Evolutionary conservation across 2,329 filamentous ascomycete species (phyloP).

Genomic region (Mycogone perniciosa): DNA sequence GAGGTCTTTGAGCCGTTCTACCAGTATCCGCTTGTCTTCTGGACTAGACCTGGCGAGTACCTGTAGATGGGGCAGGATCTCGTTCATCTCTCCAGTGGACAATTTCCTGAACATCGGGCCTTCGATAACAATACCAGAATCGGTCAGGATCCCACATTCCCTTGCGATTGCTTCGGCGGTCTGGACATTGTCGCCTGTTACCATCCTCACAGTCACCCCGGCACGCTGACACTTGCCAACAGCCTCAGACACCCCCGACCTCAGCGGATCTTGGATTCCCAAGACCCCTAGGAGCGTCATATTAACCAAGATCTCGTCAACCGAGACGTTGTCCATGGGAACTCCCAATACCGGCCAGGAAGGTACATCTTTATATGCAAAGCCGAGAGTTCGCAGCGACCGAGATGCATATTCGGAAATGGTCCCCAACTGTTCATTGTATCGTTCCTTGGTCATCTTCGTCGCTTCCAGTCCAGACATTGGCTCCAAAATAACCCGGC

Average conservation of each 20-base stretch:
- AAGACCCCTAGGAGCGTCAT: conserved; percentile 68
- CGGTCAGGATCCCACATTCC: conserved; percentile 54
- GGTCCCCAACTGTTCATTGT: no score
- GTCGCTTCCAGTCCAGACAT: no score
- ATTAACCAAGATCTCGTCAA: no score
- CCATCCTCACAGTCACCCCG: conserved; percentile 57
- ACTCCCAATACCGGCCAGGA: conserved; percentile 54
- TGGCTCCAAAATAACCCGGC: no score
- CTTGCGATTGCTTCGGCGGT: conserved; percentile 60
- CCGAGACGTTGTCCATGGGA: conserved; percentile 33
- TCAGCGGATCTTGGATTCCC: conserved; percentile 59
- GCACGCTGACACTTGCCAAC: conserved; percentile 55
- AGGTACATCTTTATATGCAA: no score
- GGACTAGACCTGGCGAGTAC: conserved; percentile 54
- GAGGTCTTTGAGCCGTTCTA: conserved; percentile 45
- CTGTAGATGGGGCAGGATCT: conserved; percentile 41
- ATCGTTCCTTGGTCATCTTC: no score
- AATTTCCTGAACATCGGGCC: conserved; percentile 56
- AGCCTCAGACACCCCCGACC: conserved; percentile 52
- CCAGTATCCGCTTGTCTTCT: conserved; percentile 53
- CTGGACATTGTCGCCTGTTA: conserved; percentile 44
- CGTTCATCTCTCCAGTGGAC: conserved; percentile 45
- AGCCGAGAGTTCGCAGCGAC: no score
- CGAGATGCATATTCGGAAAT: no score
- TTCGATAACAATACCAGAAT: conserved; percentile 51